Conservation (phyloP, 148 eudicot genomes). For the Simmondsia chinensis region DNA sequence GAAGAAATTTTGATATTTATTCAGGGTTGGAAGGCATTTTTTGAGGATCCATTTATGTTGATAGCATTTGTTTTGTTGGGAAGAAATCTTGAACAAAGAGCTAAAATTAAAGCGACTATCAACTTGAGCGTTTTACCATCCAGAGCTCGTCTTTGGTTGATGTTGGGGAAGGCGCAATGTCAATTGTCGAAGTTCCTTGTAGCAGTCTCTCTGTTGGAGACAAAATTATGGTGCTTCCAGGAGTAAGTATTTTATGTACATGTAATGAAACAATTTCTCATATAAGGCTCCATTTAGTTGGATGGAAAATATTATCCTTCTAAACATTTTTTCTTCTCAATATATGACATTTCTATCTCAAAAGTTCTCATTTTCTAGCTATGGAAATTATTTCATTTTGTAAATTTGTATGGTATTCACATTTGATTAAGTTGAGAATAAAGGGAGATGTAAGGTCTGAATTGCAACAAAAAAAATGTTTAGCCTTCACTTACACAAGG, state of each 20-base stretch:
- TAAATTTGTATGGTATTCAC: too few species aligned
- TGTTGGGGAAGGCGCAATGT: constrained; percentile 40
- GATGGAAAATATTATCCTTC: too few species aligned
- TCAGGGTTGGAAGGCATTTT: constrained; percentile 94
- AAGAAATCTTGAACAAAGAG: constrained; percentile 95
- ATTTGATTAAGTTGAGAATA: too few species aligned
- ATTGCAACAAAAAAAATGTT: too few species aligned
- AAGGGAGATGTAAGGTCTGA: too few species aligned
- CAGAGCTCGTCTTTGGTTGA: constrained; percentile 86
- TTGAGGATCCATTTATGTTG: constrained; percentile 94
- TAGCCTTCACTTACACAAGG: too few species aligned
- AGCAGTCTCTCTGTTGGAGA: constrained; percentile 84
- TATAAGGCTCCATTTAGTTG: too few species aligned
- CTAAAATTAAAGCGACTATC: constrained; percentile 93
- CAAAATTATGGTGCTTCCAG: constrained; percentile 84
- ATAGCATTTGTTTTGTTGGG: constrained; percentile 97
- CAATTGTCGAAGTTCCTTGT: constrained; percentile 87
- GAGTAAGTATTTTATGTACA: constrained; percentile 77
- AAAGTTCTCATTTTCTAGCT: too few species aligned
- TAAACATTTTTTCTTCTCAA: too few species aligned
- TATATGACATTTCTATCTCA: too few species aligned
- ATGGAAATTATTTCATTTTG: too few species aligned
- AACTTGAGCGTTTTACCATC: constrained; percentile 82
- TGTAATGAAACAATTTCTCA: too few species aligned
- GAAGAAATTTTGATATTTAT: constrained; percentile 19